Evolutionary conservation across 352 stramenopile species (phyloP), one percentile per base, ranked within the genome.

Genomic region (Phytophthora sp.): DNA sequence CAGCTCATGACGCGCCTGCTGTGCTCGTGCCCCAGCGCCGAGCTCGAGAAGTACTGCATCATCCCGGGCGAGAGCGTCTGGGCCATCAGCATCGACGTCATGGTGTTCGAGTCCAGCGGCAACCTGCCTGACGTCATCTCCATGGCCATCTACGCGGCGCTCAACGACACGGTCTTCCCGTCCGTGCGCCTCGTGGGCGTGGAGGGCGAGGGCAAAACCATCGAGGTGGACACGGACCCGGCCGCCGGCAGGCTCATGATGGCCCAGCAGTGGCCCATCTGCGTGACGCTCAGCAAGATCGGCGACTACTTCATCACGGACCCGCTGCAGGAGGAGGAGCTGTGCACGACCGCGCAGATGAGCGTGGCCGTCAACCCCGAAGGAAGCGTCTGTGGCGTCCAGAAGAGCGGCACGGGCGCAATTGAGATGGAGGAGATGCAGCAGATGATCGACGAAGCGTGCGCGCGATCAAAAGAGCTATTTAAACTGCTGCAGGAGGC

Each of bases 391-490:
- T 91, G 82, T 43, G 84, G 84, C 41, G 72, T 92, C 15, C 84
- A 94, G 60, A 94, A 92, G 74, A 89, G 78, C 44, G 84, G 84
- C 6, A 62, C 67, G 4, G 84, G 82, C 17, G 82, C 84, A 17
- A 77, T 93, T 17, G 82, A 88, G 37, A 77, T 89, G 65, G 75
- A 83, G 17, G 84, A 93, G 56, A 87, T 90, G 80, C 82, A 93
- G 68, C 68, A 82, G 27, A 93, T 93, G 80, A 72, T 91, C 52
- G 84, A 93, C 42, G 79, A 91, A 54, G 82, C 82, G 13, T 84
- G 73, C 57, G 76, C 78, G 54, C 67, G 77, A 8, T 85, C 84
- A 18, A 84, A 81, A 37, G 75, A 89, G 41, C 76, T 92, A 50
- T 92, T 88, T 66, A 69, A 77, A 50, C 55, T 79, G 38, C 71